Conservation (phyloP, 768 basidiomycete species). For the Agaricus subrufescens region DNA sequence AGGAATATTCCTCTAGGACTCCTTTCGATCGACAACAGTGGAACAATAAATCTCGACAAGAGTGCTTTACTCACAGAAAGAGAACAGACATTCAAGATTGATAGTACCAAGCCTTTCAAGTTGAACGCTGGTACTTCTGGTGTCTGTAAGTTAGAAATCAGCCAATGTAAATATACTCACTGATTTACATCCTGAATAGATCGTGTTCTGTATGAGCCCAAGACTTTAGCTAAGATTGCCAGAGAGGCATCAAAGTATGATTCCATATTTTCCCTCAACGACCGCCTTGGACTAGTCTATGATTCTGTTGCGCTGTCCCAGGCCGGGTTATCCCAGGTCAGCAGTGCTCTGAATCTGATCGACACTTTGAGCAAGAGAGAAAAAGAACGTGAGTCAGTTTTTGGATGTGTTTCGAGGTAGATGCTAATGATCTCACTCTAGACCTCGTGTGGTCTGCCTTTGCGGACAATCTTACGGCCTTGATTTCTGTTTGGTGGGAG, state of each 20-base stretch:
- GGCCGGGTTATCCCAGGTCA: constrained; percentile 74
- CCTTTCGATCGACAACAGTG: constrained; percentile 53
- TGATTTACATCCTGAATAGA: constrained; percentile 34
- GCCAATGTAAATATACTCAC: background rate
- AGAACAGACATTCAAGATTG: constrained; percentile 64
- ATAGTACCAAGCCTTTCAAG: constrained; percentile 78
- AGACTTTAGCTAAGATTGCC: constrained; percentile 74
- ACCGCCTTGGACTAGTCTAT: constrained; percentile 84
- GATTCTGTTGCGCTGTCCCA: constrained; percentile 79
- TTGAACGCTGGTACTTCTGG: constrained; percentile 86
- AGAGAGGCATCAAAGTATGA: constrained; percentile 66
- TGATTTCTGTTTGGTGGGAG: constrained; percentile 83
- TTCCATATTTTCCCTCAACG: constrained; percentile 71
- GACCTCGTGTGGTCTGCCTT: constrained; percentile 83
- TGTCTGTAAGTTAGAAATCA: constrained; percentile 59
- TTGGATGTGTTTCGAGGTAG: background rate
- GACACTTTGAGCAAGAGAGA: constrained; percentile 60
- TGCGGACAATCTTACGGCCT: constrained; percentile 42
- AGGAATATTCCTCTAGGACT: constrained; percentile 83
- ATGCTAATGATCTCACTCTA: constrained; percentile 21
- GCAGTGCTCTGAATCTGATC: constrained; percentile 71
- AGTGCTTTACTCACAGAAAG: constrained; percentile 62
- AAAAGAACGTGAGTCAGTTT: constrained; percentile 59
- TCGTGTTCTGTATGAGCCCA: constrained; percentile 82
- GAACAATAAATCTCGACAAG: constrained; percentile 56